Evolutionary conservation across 164 flowering plant species (phyloP), one percentile per base, ranked within the genome.

Genomic region (Kalanchoe fedtschenkoi): DNA sequence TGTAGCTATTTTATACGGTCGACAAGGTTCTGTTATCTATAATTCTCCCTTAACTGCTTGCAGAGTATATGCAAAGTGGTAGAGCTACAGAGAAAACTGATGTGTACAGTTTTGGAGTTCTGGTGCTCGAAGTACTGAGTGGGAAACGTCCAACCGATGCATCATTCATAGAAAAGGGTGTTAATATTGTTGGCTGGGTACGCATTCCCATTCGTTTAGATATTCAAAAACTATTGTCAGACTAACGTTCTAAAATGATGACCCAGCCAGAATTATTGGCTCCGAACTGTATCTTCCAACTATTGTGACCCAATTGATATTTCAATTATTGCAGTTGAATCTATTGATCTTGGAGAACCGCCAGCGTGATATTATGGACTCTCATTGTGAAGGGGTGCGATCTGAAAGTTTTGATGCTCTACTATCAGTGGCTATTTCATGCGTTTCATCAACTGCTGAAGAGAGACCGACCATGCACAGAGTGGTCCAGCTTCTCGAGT

Each of bases 171-270:
- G 80, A 77, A 67, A 77, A 78, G 58, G 95, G 99, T 26, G 71
- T 90, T 60, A 93, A 88, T 66, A 86, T 93, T 29, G 96, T 91
- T 55, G 95, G 99, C 43, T 93, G 99, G 99, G 97, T 93, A 69
- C 67, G 83, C 64, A 61, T 26, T 58, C 44, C 17, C 32, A 28
- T n/a, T 30, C 8, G 4, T 44, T 24, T 24, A n/a, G n/a, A 35
- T 19, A 21, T 17, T 33, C 8, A n/a, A 30, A 15, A 32, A 19
- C 34, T n/a, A 9, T 47, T 26, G 14, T 19, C 6, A 19, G 6
- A 19, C 22, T n/a, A 8, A 7, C 5, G 26, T 21, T 6, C 6
- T 19, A 11, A 15, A 14, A 42, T 4, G 16, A 42, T 42, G 17
- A 19, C 5, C 17, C 5, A 10, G 17, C 19, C 2, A 10, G 17